These are phyloP conservation scores for Fistulifera solaris DNA, from an alignment of 108 stramenopile species.

Conservation along the genomic window DNA sequence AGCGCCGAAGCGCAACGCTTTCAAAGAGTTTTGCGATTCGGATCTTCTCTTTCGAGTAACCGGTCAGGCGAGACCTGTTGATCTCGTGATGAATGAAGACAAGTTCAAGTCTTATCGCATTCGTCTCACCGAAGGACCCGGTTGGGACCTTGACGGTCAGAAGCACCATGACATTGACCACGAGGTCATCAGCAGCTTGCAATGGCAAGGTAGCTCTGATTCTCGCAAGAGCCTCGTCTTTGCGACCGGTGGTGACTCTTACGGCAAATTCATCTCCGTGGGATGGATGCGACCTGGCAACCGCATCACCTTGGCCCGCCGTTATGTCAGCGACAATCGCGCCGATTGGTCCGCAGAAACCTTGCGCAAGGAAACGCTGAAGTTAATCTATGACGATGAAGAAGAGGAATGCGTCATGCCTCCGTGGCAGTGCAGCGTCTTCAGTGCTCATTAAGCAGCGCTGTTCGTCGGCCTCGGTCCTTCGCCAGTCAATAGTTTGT, in stretches of 20 bases:
- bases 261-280: conserved; percentile 41
- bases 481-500: too few species aligned
- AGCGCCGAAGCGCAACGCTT: not conserved
- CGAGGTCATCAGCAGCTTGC: conserved; percentile 29
- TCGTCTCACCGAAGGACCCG: conserved; percentile 22
- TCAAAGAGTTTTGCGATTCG: not conserved
- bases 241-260: conserved; percentile 42
- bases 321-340: conserved; percentile 43
- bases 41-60: conserved; percentile 1
- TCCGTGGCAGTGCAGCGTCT: conserved; percentile 42
- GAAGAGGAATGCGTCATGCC: conserved; percentile 26
- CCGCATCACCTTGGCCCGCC: conserved; percentile 44
- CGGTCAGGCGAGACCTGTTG: not conserved
- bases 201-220: conserved; percentile 49
- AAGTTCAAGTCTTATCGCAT: conserved; percentile 1
- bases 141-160: conserved; percentile 38
- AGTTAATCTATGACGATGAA: conserved; percentile 20
- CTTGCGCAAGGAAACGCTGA: conserved; percentile 29
- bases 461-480: conserved; percentile 13
- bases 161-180: conserved; percentile 36
- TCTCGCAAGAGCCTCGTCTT: conserved; percentile 35
- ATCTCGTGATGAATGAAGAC: not conserved
- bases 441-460: conserved; percentile 10
- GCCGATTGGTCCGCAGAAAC: conserved; percentile 42
- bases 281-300: conserved; percentile 57